Base-by-base conservation (phyloP, 73 alveolate genomes). In the Stentor coeruleus region DNA sequence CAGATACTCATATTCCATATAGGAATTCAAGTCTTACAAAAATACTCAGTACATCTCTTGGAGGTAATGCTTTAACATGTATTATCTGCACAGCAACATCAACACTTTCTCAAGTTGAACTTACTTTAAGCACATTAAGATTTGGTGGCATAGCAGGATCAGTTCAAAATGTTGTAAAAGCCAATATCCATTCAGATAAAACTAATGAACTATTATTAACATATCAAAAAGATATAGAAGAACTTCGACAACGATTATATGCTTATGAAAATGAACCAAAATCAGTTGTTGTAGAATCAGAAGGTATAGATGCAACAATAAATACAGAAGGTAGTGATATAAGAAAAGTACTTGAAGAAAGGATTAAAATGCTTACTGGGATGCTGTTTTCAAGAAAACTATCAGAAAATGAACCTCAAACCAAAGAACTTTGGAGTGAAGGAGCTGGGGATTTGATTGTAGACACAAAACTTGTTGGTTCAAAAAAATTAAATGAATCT, bases 51-150 rank as follows among this genome's bases (percentile, higher is more conserved):
- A 93, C 98, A 38, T 95, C 98, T 41, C 90, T 97, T 3, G 99
- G 99, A 20, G 99, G 99, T 11, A 93, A 96, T 87, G 94, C 99
- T 0, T 77, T 98, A 77, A 97, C 99, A 6, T 92, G 94, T 60
- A 96, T 97, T 15, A 92, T 97, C 31, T 93, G 59, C 58, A 75
- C 59, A 39, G 83, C 83, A 14, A 75, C 83, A 39, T 39, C 83
- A 26, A 40, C 72, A 14, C 38, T 75, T n/a, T 36, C 81, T 38
- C 72, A 75, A 40, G 33, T 75, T 38, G 83, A 75, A 38, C 15
- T 84, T 82, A 87, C 93, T 38, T 35, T 90, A 42, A 82, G 91
- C 59, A 93, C 99, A 30, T 76, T 95, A 37, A 76, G 99, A 59
- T 95, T 95, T 83, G 99, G 99, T 4, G 92, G 89, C 41, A 95